Base-by-base conservation (phyloP, 163 green algal species). In the Scenedesmus sp. region DNA sequence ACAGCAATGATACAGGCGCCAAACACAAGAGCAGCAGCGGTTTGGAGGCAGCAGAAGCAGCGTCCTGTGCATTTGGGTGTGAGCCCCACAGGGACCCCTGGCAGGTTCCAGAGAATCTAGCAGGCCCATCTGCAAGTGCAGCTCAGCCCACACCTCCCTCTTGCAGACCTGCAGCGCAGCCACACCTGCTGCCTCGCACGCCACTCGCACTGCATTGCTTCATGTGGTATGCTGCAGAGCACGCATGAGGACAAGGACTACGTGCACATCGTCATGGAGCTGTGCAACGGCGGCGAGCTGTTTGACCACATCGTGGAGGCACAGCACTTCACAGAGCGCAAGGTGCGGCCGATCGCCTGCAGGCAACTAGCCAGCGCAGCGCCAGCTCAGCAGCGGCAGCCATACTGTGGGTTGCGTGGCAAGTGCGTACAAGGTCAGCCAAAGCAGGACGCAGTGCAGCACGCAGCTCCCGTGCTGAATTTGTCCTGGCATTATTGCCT, bases 261-360 rank as follows among this genome's bases (percentile, higher is more conserved):
- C 83, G 96, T 98, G 7, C 96, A 98, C 92, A 94, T 98, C 46
- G 94, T 97, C 0, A 97, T 99, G 94, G 96, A 98, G 90, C 92
- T 98, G 16, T 98, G 96, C 87, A 92, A 90, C 0, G 97, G 97
- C 26, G 97, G 97, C 2, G 96, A 99, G 93, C 95, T 99, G 33
- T 97, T 99, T 93, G 96, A 97, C 81, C 93, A 93, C 70, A 98
- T 99, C 87, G 96, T 99, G 13, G 92, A 95, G 70, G 91, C 94
- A 35, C 95, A 96, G 35, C 96, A 97, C 88, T 98, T 98, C 89
- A 95, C 85, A 88, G 83, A 94, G 89, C 81, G 94, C 91, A 87
- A 86, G 91, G 61, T 94, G 91, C 20, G 56, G 20, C 10, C 51
- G 24, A 61, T 10, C 10, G 46, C 46, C 46, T 56, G 10, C 46